phyloP scores from a whole-genome alignment of 371 early-diverging fungal genomes.

The Mycotypha africana region DNA sequence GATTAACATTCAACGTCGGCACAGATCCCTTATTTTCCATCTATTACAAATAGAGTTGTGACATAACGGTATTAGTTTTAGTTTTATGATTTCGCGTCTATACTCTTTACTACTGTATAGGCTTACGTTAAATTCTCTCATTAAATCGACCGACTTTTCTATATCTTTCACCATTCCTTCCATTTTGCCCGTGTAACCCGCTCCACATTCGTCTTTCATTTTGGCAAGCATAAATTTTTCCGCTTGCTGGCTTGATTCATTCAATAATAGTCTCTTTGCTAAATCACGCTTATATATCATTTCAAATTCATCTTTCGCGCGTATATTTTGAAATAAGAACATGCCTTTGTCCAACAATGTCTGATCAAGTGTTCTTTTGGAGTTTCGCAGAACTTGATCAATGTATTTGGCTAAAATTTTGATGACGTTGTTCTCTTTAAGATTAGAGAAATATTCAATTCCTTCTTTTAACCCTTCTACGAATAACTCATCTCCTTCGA shows the following conservation, averaged over 20 bases:
- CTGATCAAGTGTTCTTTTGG: constrained; percentile 27
- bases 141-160: constrained; percentile 68
- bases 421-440: constrained; percentile 77
- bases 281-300: constrained; percentile 89
- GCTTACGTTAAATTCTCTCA: constrained; percentile 55
- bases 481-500: constrained; percentile 62
- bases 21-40: too few relatives aligned
- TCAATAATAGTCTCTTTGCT: constrained; percentile 81
- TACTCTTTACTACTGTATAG: not conserved
- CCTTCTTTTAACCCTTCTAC: constrained; percentile 68
- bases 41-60: too few relatives aligned
- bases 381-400: constrained; percentile 22
- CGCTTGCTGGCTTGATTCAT: constrained; percentile 64
- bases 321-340: constrained; percentile 23
- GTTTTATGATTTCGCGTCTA: not conserved
- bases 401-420: constrained; percentile 59
- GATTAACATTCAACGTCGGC: constrained; percentile 66
- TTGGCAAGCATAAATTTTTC: constrained; percentile 85
- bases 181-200: constrained; percentile 81
- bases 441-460: constrained; percentile 82
- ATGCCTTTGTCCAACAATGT: constrained; percentile 25
- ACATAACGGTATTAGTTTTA: not conserved
- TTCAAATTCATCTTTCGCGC: constrained; percentile 89
- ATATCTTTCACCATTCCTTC: constrained; percentile 97
- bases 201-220: constrained; percentile 84